phyloP scores from a whole-genome alignment of 208 protist species.

The Naegleria lovaniensis region DNA sequence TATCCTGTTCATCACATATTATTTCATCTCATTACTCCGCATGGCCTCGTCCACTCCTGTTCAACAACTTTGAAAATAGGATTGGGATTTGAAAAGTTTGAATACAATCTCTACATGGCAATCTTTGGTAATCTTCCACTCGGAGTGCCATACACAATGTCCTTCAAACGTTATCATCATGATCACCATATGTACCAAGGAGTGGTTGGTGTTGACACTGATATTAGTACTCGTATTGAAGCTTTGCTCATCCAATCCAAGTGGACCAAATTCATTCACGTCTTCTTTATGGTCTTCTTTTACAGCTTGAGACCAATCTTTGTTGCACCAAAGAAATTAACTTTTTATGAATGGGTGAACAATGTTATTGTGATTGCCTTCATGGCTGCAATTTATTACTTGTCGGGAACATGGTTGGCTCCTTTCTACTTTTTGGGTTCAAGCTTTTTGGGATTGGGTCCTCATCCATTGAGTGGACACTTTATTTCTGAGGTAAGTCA shows the following conservation, averaged over 20 bases:
- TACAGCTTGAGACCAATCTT: conserved; percentile 74
- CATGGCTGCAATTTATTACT: conserved; percentile 44
- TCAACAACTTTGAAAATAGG: neutral
- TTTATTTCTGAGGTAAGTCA: conserved; percentile 70
- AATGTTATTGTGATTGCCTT: conserved; percentile 44
- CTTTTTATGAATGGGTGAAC: conserved; percentile 40
- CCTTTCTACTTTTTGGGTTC: conserved; percentile 67
- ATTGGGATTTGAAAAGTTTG: conserved; percentile 51
- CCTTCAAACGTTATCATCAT: conserved; percentile 82
- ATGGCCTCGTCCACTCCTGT: no score
- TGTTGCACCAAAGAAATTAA: conserved; percentile 42
- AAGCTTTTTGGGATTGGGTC: conserved; percentile 64
- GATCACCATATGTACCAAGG: conserved; percentile 83
- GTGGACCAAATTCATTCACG: conserved; percentile 63
- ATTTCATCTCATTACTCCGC: neutral
- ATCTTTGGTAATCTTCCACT: conserved; percentile 75
- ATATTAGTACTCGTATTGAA: conserved; percentile 66
- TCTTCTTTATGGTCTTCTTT: conserved; percentile 76
- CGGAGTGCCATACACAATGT: conserved; percentile 70
- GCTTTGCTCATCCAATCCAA: conserved; percentile 43
- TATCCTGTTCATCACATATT: neutral
- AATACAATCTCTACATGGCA: conserved; percentile 67
- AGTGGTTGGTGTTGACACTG: conserved; percentile 69
- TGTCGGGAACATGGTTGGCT: conserved; percentile 53
- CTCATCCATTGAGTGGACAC: conserved; percentile 76